phyloP scores from a whole-genome alignment of 345 rosid species.

The Lepidium didymum region DNA sequence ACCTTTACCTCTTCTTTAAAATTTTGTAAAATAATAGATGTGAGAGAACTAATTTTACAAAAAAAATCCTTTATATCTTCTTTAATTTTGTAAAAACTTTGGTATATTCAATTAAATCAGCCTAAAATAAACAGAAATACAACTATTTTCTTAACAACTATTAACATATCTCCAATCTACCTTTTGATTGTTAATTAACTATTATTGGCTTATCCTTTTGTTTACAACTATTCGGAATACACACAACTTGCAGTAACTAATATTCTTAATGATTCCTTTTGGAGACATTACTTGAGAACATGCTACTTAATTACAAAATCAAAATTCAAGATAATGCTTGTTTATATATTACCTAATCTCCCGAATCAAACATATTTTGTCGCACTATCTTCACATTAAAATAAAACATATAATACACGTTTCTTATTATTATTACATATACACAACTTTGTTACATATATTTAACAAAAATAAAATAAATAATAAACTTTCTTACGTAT shows the following conservation, averaged over 20 bases:
- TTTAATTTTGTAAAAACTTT: too few relatives aligned
- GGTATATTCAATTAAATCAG: too few relatives aligned
- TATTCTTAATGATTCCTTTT: neutral
- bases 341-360: neutral
- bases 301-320: neutral
- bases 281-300: neutral
- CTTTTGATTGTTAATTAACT: neutral
- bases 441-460: neutral
- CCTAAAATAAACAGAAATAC: too few relatives aligned
- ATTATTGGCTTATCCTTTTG: neutral
- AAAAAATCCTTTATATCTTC: too few relatives aligned
- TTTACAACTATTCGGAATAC: neutral
- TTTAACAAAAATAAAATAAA: neutral
- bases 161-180: neutral
- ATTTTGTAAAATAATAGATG: too few relatives aligned
- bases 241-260: neutral
- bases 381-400: neutral
- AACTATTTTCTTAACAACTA: neutral
- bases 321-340: neutral
- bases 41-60: too few relatives aligned
- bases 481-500: neutral
- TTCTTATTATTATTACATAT: neutral
- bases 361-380: neutral
- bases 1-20: too few relatives aligned
- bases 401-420: neutral